These are phyloP conservation scores for Hypoxylon perforatum DNA, from an alignment of 495 filamentous ascomycete species.

Conservation along the genomic window DNA sequence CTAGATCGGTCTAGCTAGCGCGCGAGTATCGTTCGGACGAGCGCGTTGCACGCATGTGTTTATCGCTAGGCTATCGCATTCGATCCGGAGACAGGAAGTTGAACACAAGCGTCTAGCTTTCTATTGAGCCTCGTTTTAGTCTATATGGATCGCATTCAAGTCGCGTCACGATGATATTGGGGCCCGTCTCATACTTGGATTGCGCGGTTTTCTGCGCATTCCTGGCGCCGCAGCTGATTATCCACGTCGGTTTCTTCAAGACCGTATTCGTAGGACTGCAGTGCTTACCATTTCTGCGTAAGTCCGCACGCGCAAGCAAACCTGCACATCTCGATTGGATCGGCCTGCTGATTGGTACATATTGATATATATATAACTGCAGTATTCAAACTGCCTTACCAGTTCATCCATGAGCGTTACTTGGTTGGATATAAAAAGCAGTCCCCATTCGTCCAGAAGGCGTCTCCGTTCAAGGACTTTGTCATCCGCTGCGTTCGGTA, in stretches of 20 bases:
- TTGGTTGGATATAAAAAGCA: conserved; percentile 55
- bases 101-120: too few relatives aligned
- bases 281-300: conserved; percentile 78
- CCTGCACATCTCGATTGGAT: neutral
- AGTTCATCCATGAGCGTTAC: conserved; percentile 68
- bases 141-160: too few relatives aligned
- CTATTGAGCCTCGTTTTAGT: too few relatives aligned
- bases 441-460: conserved; percentile 71
- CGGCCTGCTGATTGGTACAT: conserved; percentile 29
- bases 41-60: neutral
- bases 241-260: conserved; percentile 65
- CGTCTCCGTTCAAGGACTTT: conserved; percentile 76
- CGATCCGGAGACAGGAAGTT: too few relatives aligned
- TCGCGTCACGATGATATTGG: conserved; percentile 61
- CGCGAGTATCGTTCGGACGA: neutral
- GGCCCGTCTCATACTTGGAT: conserved; percentile 76
- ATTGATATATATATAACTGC: conserved; percentile 20
- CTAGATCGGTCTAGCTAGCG: neutral
- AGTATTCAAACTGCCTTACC: conserved; percentile 68
- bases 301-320: conserved; percentile 30
- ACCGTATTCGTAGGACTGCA: conserved; percentile 65
- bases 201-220: conserved; percentile 74
- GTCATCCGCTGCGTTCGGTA: conserved; percentile 79
- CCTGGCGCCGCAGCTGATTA: conserved; percentile 71
- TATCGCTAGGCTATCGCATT: neutral